These are phyloP conservation scores for Apiospora rasikravindrae DNA, from an alignment of 2,329 filamentous ascomycete species.

Conservation along the genomic window DNA sequence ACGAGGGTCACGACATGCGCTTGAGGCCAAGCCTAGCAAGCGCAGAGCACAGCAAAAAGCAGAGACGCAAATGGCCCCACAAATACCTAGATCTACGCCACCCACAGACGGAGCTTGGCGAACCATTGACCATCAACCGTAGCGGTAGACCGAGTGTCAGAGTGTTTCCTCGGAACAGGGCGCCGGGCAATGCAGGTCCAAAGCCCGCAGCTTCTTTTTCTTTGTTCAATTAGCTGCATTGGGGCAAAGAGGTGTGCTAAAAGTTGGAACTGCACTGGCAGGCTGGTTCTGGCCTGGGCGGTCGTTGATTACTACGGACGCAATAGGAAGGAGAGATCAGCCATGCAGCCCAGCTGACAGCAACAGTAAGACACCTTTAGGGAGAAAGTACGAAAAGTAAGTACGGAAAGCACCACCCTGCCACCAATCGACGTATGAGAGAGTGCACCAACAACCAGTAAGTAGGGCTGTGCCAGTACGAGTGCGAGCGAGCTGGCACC, in stretches of 20 bases:
- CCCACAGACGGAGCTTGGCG: not conserved
- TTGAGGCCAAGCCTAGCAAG: not conserved
- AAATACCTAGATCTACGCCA: slow-evolving; percentile 3
- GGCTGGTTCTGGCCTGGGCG: not conserved
- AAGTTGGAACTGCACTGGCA: not conserved
- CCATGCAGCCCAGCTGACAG: slow-evolving; percentile 8
- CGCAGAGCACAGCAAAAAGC: not conserved
- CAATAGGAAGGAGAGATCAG: slow-evolving; percentile 8
- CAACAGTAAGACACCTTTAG: slow-evolving; percentile 2
- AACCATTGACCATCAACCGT: not conserved
- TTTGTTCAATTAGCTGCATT: not conserved
- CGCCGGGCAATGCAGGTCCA: not conserved
- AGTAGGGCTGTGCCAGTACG: too few relatives aligned
- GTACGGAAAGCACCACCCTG: not conserved
- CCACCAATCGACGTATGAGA: too few relatives aligned
- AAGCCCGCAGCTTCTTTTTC: not conserved
- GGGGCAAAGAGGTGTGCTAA: not conserved
- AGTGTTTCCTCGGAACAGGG: slow-evolving; percentile 1
- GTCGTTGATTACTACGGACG: not conserved
- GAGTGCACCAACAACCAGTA: not conserved
- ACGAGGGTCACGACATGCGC: not conserved
- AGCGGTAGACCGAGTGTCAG: not conserved
- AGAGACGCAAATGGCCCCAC: not conserved
- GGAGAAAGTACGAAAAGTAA: not conserved
- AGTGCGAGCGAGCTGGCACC: not conserved